Base-by-base conservation (phyloP, 1,284 basidiomycete species). In the Tylopilus sp. region DNA sequence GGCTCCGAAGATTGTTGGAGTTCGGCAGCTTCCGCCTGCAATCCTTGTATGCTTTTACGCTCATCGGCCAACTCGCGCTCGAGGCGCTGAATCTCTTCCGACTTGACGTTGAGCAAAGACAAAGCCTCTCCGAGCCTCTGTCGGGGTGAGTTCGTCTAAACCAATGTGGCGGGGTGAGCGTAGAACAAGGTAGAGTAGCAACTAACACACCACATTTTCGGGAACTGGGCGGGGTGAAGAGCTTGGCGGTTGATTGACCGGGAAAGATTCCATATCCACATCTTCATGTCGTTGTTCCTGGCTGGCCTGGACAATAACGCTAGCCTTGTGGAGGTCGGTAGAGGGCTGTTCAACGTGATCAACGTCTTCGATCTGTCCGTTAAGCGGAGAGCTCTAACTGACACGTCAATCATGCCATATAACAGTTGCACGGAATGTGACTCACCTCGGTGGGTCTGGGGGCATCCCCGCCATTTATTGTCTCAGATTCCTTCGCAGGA, bases 71-170 rank as follows among this genome's bases (percentile, higher is more conserved):
- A 49, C 43, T 70, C 67, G 40, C 47, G 51, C 44, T 60, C 57
- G 21, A 72, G 58, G 18, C 55, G 55, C 11, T 67, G 55, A n/a
- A 72, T 72, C 44, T 71, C 71, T 44, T 69, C 68, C 1, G 70
- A 71, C 49, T 72, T 71, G 28, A 61, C 49, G 37, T 71, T 59
- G 18, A 71, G 59, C 21, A 71, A 48, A 6, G 64, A 65, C 11
- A 72, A 46, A 1, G 66, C 69, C 30, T 67, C 54, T 19, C 61
- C 63, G 6, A 70, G 59, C 34, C 60, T 59, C 26, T 59, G 56
- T 29, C 57, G 58, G 15, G 69, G 64, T 1, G 60, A 58, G 29
- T 68, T 57, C 2, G 60, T 57, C 67, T 65, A 29, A 29, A 28
- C 28, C 39, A 26, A 6, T 6, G 25, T 25, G 9, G 11, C 0